These are phyloP conservation scores for Scedosporium aurantiacum DNA, from an alignment of 2,329 filamentous ascomycete genomes.

Conservation along the genomic window DNA sequence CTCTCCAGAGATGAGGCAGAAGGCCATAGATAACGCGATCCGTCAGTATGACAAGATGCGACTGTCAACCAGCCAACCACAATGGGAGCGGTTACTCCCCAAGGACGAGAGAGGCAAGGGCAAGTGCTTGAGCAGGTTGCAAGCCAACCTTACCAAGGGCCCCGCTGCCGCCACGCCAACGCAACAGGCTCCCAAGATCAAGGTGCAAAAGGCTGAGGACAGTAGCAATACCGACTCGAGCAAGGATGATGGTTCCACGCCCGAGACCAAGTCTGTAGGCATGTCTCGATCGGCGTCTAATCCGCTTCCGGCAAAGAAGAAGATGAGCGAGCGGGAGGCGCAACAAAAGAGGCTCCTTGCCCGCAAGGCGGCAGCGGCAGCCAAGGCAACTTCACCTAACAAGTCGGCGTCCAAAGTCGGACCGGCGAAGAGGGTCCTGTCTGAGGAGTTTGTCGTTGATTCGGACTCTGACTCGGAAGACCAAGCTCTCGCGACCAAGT, in stretches of 20 bases:
- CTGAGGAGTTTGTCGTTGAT: slow-evolving; percentile 45
- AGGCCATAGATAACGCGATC: slow-evolving; percentile 50
- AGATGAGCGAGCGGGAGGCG: slow-evolving; percentile 39
- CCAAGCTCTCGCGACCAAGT: slow-evolving; percentile 24
- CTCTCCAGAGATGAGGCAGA: slow-evolving; percentile 41
- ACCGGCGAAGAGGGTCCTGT: slow-evolving; percentile 25
- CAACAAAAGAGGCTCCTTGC: slow-evolving; percentile 44
- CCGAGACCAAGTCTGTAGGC: slow-evolving; percentile 19
- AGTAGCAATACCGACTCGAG: slow-evolving; percentile 18
- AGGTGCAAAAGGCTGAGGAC: slow-evolving; percentile 39
- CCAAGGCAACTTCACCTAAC: slow-evolving; percentile 17
- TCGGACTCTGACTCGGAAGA: slow-evolving; percentile 46
- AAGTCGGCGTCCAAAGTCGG: slow-evolving; percentile 17
- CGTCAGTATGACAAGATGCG: slow-evolving; percentile 48
- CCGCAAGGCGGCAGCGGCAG: slow-evolving; percentile 3
- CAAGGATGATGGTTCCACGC: slow-evolving; percentile 15
- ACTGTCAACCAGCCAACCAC: slow-evolving; percentile 41
- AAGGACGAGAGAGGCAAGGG: slow-evolving; percentile 46
- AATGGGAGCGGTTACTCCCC: slow-evolving; percentile 52
- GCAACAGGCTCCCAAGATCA: slow-evolving; percentile 30
- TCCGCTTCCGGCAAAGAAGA: slow-evolving; percentile 45
- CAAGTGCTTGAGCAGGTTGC: slow-evolving; percentile 50
- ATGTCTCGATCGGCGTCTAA: slow-evolving; percentile 42
- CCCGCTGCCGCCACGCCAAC: slow-evolving; percentile 24
- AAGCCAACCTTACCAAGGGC: slow-evolving; percentile 45